Evolutionary conservation across 306 rosid species (phyloP), one percentile per base, ranked within the genome.

Genomic region (Notholithocarpus densiflorus): DNA sequence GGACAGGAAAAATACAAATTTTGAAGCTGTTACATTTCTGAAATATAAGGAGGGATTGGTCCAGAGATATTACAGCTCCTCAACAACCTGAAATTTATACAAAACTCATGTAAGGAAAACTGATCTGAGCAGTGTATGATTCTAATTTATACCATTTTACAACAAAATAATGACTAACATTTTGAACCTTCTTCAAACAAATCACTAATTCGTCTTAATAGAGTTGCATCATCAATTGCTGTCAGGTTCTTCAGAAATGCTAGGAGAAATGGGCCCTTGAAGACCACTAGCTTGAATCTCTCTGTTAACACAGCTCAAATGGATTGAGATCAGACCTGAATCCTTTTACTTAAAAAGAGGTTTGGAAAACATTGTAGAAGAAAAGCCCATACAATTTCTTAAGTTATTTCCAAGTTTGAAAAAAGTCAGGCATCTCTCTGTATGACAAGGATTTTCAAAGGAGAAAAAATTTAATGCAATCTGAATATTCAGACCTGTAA

Each of bases 271-370:
- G 3, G 77, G 84, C 6, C 84, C 81, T 34, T 76, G 14, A 54
- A 81, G 31, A 53, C 84, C 84, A 61, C 84, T 81, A 15, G 77
- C 84, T 71, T 81, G 77, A 26, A 81, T 76, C 61, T 81, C 48
- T 40, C 12, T 40, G 48, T 61, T 9, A 55, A 61, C 29, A 82
- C 82, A 78, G 37, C 5, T 77, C 59, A 13, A 56, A 45, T 51
- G 48, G 59, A 21, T 73, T 73, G 18, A 3, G 48, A 40, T 40
- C 48, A 40, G 12, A 61, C 52, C 6, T 17, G 34, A 65, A 75
- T 3, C 40, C n/a, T 31, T 31, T 53, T 10, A 12, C 6, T 4
- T 48, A 57, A 18, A 24, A 77, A 20, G 19, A 54, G 8, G 76
- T 59, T 8, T 6, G 1, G 0, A 52, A 0, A 23, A 45, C 21